phyloP scores from a whole-genome alignment of 2,329 filamentous ascomycete genomes.

The Exophiala sideris region DNA sequence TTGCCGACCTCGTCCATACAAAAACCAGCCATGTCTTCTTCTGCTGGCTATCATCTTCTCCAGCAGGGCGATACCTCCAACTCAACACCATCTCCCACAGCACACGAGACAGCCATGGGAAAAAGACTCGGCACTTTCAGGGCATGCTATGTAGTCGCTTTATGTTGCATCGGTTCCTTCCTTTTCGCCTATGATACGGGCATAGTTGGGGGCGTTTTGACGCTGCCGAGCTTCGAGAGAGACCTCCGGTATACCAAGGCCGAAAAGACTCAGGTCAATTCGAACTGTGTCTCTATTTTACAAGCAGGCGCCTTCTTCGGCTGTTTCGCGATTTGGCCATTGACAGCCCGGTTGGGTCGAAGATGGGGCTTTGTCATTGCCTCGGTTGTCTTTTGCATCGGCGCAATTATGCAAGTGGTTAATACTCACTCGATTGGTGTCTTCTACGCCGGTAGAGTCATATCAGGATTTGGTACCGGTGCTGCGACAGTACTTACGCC shows the following conservation, averaged over 20 bases:
- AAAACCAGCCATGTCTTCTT: slow-evolving; percentile 17
- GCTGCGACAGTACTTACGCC: slow-evolving; percentile 45
- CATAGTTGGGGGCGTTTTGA: slow-evolving; percentile 47
- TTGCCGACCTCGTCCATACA: not conserved
- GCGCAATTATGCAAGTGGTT: slow-evolving; percentile 44
- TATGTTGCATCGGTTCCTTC: slow-evolving; percentile 40
- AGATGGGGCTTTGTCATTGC: slow-evolving; percentile 45
- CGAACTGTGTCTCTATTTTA: slow-evolving; percentile 50
- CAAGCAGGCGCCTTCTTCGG: slow-evolving; percentile 54
- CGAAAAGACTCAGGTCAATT: slow-evolving; percentile 42
- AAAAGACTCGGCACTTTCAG: slow-evolving; percentile 36
- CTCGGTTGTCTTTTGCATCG: slow-evolving; percentile 40
- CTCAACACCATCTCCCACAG: not conserved
- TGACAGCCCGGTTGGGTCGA: slow-evolving; percentile 48
- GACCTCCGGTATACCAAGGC: slow-evolving; percentile 43
- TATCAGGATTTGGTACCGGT: slow-evolving; percentile 50
- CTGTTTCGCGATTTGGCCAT: slow-evolving; percentile 47
- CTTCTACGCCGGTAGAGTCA: slow-evolving; percentile 48
- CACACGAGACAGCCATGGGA: slow-evolving; percentile 30
- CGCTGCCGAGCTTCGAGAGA: slow-evolving; percentile 41
- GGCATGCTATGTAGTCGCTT: slow-evolving; percentile 36
- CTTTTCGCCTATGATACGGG: slow-evolving; percentile 44
- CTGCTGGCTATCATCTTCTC: slow-evolving; percentile 15
- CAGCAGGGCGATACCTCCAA: slow-evolving; percentile 15
- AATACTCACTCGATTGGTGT: slow-evolving; percentile 43